Evolutionary conservation across 108 stramenopile species (phyloP).

Genomic region (Nitzschia sp.): DNA sequence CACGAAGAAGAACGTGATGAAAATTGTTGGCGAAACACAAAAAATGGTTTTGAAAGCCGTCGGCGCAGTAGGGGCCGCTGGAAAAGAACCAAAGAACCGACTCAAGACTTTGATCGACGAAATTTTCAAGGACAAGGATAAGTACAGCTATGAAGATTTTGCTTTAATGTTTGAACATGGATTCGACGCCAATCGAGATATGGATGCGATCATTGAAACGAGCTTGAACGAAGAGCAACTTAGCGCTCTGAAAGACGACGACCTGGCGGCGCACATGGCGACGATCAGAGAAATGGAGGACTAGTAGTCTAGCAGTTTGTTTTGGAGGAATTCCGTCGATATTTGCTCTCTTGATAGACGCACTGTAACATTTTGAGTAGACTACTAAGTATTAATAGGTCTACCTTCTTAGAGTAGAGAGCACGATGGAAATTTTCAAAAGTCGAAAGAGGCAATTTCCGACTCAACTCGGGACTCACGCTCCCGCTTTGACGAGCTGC

Average conservation of each 20-base stretch:
- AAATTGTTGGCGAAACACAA: slow-evolving; percentile 25
- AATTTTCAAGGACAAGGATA: slow-evolving; percentile 23
- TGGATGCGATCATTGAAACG: slow-evolving; percentile 33
- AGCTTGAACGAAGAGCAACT: slow-evolving; percentile 39
- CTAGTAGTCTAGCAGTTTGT: slow-evolving; percentile 5
- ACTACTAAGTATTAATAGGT: too few species aligned
- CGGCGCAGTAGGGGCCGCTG: slow-evolving; percentile 6
- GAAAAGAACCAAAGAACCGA: slow-evolving; percentile 6
- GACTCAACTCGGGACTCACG: too few species aligned
- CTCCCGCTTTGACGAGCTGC: too few species aligned
- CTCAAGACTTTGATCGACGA: slow-evolving; percentile 15
- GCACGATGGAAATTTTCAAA: too few species aligned
- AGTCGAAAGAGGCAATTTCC: too few species aligned
- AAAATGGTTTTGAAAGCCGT: slow-evolving; percentile 1
- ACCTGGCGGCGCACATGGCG: slow-evolving; percentile 10
- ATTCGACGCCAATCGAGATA: slow-evolving; percentile 16
- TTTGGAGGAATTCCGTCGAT: too few species aligned
- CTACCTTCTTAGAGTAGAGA: too few species aligned
- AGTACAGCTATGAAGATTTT: slow-evolving; percentile 34
- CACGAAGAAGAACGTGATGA: slow-evolving; percentile 25
- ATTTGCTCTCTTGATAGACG: too few species aligned
- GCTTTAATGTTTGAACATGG: slow-evolving; percentile 39
- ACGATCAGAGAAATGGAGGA: slow-evolving; percentile 19
- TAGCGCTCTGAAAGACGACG: slow-evolving; percentile 26
- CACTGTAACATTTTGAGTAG: too few species aligned